A percentile compares a stretch with the other conserved stretches of the same genome.
Evolutionary conservation across 2,329 filamentous ascomycete genomes (phyloP).

Genomic region (Hypoxylon sp.): DNA sequence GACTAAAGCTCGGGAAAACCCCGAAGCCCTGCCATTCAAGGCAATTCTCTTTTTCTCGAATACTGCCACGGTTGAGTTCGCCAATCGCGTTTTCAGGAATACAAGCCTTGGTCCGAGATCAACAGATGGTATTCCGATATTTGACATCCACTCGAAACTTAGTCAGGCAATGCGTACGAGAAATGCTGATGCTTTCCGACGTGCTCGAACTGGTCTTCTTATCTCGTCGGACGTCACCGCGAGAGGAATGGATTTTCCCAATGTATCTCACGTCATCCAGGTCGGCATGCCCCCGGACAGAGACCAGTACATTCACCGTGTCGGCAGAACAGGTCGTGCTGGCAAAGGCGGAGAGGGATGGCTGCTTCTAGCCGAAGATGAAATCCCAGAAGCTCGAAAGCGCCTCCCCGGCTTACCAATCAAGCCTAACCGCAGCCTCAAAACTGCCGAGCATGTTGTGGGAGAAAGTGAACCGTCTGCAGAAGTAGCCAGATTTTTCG

Average conservation of each 20-base stretch:
- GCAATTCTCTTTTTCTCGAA: constrained; percentile 93
- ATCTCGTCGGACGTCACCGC: constrained; percentile 84
- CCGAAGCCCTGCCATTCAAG: constrained; percentile 75
- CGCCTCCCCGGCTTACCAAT: constrained; percentile 69
- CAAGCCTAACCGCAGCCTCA: constrained; percentile 60
- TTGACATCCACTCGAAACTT: constrained; percentile 82
- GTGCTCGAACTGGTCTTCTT: constrained; percentile 68
- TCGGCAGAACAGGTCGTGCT: constrained; percentile 80
- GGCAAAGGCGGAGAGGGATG: constrained; percentile 77
- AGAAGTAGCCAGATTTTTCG: constrained; percentile 51
- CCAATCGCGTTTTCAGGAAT: constrained; percentile 62
- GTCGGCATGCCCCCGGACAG: constrained; percentile 69
- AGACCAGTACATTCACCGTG: constrained; percentile 79
- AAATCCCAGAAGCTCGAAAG: constrained; percentile 57
- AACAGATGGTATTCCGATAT: constrained; percentile 51
- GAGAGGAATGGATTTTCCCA: constrained; percentile 83
- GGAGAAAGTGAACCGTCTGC: constrained; percentile 55
- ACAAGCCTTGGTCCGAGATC: constrained; percentile 52
- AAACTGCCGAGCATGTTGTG: constrained; percentile 61
- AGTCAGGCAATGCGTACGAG: constrained; percentile 73
- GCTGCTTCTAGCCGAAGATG: constrained; percentile 67
- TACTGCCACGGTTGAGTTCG: constrained; percentile 75
- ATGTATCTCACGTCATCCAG: constrained; percentile 82
- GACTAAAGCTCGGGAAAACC: constrained; percentile 52
- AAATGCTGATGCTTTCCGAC: constrained; percentile 76